Evolutionary conservation across 805 yeast species (phyloP).

Genomic region (Alloascoidea africana): DNA sequence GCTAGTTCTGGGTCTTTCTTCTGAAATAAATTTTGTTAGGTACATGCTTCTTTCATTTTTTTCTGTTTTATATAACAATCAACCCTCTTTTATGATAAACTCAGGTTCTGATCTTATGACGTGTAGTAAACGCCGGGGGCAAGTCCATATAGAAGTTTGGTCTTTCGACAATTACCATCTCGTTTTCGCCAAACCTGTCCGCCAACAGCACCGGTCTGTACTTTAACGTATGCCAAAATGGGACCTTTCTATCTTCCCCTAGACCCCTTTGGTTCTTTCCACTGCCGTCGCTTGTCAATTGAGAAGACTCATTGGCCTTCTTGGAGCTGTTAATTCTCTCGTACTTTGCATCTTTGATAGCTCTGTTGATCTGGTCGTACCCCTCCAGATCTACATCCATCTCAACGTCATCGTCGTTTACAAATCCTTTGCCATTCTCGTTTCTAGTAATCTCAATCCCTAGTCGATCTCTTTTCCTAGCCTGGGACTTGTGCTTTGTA

Average conservation of each 20-base stretch:
- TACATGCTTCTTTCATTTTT: too few relatives aligned
- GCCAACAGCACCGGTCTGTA: slow-evolving; percentile 60
- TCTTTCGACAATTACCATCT: slow-evolving; percentile 63
- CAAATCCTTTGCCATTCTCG: slow-evolving; percentile 20
- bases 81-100: slow-evolving; percentile 1
- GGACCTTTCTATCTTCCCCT: slow-evolving; percentile 7
- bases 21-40: too few relatives aligned
- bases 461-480: slow-evolving; percentile 27
- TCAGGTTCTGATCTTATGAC: slow-evolving; percentile 31
- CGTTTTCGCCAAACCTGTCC: slow-evolving; percentile 35
- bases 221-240: slow-evolving; percentile 65
- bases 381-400: slow-evolving; percentile 15
- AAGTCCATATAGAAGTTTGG: slow-evolving; percentile 40
- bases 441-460: slow-evolving; percentile 26
- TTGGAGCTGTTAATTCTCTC: not conserved
- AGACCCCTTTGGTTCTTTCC: slow-evolving; percentile 2
- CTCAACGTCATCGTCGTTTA: slow-evolving; percentile 17
- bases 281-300: slow-evolving; percentile 3
- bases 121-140: slow-evolving; percentile 50
- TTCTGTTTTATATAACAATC: too few relatives aligned
- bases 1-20: too few relatives aligned
- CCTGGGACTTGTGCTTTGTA: slow-evolving; percentile 13
- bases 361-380: slow-evolving; percentile 8
- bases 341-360: slow-evolving; percentile 4
- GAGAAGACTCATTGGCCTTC: not conserved